Evolutionary conservation across 176 grass and related monocot species (phyloP), one percentile per base, ranked within the genome.

Genomic region (Lolium perenne): DNA sequence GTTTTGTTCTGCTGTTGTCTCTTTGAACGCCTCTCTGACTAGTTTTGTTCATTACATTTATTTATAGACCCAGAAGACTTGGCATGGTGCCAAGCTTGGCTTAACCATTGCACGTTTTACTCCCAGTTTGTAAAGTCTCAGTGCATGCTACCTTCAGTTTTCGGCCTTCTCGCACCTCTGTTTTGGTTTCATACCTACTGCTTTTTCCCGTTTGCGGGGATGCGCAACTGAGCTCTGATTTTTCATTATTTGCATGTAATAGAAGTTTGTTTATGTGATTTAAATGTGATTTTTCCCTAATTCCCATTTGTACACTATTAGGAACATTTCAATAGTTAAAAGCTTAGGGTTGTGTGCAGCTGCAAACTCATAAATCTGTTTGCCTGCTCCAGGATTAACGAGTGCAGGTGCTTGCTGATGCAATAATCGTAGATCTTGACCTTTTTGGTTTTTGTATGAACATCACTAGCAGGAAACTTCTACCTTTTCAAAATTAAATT

Each of bases 351-450:
- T 81, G 10, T 53, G 43, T 18, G 15, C 22, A 32, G 23, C 11
- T 15, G 50, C 6, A 13, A 10, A 1, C 21, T 51, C 64, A 35
- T 35, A 35, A 35, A 35, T 35, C 48, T 6, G 10, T 80, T 65
- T 20, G 43, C 59, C 14, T 65, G 60, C 59, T 80, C 78, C 15
- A 64, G 12, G 65, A 65, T 40, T 77, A 77, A 56, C 56, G 17
- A 38, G 25, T 53, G 72, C 22, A 17, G 72, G 47, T 3, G 47
- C 8, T 54, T 26, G 74, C 16, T 38, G 9, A n/a, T 50, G 8
- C 4, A 55, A 35, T 77, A 54, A 18, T 56, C 11, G 17, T 18
- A n/a, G 9, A n/a, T 77, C 26, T 77, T 40, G 10, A 57, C 9
- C 10, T 77, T 55, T 1, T 38, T 29, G 12, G 23, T 64, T 32